Evolutionary conservation across 257 asterid species (phyloP).

Genomic region (Echites panduratus): DNA sequence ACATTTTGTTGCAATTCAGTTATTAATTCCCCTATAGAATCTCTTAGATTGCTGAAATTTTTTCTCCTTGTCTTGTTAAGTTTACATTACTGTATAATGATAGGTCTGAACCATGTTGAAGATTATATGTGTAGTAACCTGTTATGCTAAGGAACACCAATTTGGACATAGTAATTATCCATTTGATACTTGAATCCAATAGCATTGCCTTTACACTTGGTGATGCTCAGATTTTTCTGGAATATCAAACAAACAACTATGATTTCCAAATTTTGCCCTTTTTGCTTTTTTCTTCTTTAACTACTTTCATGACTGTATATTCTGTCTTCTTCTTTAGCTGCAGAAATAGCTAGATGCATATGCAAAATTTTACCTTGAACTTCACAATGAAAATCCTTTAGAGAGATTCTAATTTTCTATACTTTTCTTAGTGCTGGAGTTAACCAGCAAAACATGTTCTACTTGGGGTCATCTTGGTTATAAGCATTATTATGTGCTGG

Average conservation of each 20-base stretch:
- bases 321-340: neutral
- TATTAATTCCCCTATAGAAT: neutral
- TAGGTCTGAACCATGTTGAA: neutral
- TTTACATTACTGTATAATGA: neutral
- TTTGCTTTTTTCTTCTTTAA: neutral
- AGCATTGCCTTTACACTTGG: neutral
- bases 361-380: neutral
- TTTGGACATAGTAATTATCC: neutral
- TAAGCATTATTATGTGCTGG: neutral
- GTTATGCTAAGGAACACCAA: neutral
- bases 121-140: neutral
- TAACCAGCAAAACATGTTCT: neutral
- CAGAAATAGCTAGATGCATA: neutral
- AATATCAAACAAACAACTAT: neutral
- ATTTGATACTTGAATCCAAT: neutral
- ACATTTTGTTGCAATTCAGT: neutral
- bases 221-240: neutral
- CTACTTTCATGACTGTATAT: neutral
- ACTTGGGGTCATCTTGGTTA: neutral
- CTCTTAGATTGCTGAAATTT: neutral
- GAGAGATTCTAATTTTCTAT: neutral
- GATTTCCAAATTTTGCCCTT: neutral
- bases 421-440: neutral
- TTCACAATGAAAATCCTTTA: neutral
- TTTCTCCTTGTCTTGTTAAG: neutral